These are phyloP conservation scores for Jimgerdemannia flammicorona DNA, from an alignment of 192 early-diverging fungal genomes.

Conservation along the genomic window DNA sequence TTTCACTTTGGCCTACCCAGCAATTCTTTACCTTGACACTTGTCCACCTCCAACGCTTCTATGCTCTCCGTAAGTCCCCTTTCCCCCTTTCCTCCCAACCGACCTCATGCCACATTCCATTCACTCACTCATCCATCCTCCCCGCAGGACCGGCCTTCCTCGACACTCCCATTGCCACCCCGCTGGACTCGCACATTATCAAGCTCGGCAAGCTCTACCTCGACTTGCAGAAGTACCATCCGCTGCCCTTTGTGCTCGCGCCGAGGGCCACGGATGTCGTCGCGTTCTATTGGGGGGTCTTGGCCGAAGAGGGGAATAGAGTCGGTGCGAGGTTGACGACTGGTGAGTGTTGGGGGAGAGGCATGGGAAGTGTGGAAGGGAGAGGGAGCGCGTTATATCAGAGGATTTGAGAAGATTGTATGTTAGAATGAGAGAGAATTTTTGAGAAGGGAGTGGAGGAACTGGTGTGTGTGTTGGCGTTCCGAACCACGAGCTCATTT, in stretches of 20 bases:
- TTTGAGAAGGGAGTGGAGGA: too few species aligned
- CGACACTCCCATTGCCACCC: not conserved
- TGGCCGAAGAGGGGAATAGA: slow-evolving; percentile 26
- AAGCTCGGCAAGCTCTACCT: slow-evolving; percentile 78
- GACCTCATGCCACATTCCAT: not conserved
- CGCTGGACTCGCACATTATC: slow-evolving; percentile 43
- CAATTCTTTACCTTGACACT: slow-evolving; percentile 42
- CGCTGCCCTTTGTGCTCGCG: slow-evolving; percentile 59
- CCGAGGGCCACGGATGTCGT: slow-evolving; percentile 61
- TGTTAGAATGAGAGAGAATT: too few species aligned
- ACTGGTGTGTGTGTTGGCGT: too few species aligned
- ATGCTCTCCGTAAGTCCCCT: slow-evolving; percentile 39
- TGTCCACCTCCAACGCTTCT: slow-evolving; percentile 54
- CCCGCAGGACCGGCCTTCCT: not conserved
- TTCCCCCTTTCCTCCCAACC: not conserved
- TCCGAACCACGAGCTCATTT: too few species aligned
- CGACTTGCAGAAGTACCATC: slow-evolving; percentile 62
- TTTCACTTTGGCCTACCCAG: not conserved
- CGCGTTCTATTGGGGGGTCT: slow-evolving; percentile 69
- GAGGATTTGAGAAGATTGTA: too few species aligned
- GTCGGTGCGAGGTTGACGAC: not conserved
- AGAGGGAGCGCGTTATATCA: not conserved
- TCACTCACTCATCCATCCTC: not conserved
- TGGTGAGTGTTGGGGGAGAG: not conserved
- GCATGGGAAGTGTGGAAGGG: not conserved